Base-by-base conservation (phyloP, 2,329 filamentous ascomycete genomes). In the Exophiala dermatitidis region DNA sequence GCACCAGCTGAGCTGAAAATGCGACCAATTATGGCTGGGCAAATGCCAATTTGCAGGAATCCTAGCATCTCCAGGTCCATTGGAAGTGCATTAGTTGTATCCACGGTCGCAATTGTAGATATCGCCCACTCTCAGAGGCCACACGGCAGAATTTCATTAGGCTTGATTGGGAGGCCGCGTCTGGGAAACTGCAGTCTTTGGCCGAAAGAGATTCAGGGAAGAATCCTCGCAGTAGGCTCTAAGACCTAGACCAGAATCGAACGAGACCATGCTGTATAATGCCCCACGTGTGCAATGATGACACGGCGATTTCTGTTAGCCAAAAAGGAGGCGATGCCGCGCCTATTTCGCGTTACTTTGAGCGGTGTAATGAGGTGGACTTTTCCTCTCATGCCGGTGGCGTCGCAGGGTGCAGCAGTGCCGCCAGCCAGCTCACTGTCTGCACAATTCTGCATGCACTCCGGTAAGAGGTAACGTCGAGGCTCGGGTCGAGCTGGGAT, bases 281-380 rank as follows among this genome's bases (percentile, higher is more conserved):
- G 8, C 19, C 54, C 50, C 54, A 57, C 50, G 51, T 54, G 54
- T 57, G 50, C 54, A 32, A 51, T 50, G 31, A 44, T 34, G 54
- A 53, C 37, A 57, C 32, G 28, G 42, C 31, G 29, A 29, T 43
- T 4, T 5, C 3, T 12, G 19, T 8, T 7, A 43, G 6, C 40
- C 19, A 37, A 40, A 29, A 34, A 26, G 28, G 38, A 12, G 36
- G n/a, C 41, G 43, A 33, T 12, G 31, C 12, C 32, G 34, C 43
- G 12, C 37, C 47, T 44, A 29, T 30, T 34, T 45, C 29, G 31
- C 45, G 12, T 19, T 46, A 26, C 36, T 32, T 45, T 45, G 45
- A 52, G 54, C 54, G 54, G 54, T 53, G 51, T 36, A 28, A 41
- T 32, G 43, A 43, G 12, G 8, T n/a, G 12, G 10, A 29, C 47